phyloP scores from a whole-genome alignment of 2,329 filamentous ascomycete species.

The Plectosphaerella sp. region DNA sequence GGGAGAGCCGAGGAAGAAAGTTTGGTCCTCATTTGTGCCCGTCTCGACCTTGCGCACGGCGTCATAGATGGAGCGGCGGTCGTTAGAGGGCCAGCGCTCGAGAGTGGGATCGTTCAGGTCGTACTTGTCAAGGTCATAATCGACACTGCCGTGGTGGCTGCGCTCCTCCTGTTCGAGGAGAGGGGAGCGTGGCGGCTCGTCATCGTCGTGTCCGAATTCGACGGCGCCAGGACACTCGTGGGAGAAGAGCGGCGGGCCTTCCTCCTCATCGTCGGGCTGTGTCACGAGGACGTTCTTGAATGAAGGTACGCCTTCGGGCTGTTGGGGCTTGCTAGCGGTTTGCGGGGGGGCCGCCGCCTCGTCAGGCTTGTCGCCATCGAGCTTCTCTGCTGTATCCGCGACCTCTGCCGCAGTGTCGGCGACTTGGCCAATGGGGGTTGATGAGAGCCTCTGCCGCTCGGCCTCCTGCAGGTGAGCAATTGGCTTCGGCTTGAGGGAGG shows the following conservation, averaged over 20 bases:
- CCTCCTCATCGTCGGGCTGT: conserved; percentile 11
- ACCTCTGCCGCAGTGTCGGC: conserved; percentile 39
- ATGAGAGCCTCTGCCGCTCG: conserved; percentile 27
- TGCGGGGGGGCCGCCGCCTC: no score
- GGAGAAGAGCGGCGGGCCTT: conserved; percentile 36
- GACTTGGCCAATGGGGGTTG: conserved; percentile 34
- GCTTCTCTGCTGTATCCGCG: conserved; percentile 31
- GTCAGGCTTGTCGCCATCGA: conserved; percentile 23
- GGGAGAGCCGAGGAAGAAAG: conserved; percentile 28
- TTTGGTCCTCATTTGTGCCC: conserved; percentile 33
- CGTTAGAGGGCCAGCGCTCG: conserved; percentile 40
- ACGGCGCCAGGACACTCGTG: conserved; percentile 40
- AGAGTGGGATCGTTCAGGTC: conserved; percentile 44
- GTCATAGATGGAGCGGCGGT: conserved; percentile 37
- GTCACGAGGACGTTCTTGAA: no score
- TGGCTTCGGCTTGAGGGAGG: neutral
- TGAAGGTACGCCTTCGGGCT: no score
- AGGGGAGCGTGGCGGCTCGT: neutral
- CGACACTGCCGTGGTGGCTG: conserved; percentile 9
- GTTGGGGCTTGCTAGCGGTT: no score
- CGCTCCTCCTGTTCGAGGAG: neutral
- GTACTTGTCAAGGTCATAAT: conserved; percentile 18
- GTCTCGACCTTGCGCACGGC: conserved; percentile 41
- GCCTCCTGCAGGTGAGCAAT: conserved; percentile 11
- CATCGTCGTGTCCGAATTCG: conserved; percentile 24